Evolutionary conservation across 2,329 filamentous ascomycete species (phyloP), one percentile per base, ranked within the genome.

Genomic region (Pestalotiopsis sp.): DNA sequence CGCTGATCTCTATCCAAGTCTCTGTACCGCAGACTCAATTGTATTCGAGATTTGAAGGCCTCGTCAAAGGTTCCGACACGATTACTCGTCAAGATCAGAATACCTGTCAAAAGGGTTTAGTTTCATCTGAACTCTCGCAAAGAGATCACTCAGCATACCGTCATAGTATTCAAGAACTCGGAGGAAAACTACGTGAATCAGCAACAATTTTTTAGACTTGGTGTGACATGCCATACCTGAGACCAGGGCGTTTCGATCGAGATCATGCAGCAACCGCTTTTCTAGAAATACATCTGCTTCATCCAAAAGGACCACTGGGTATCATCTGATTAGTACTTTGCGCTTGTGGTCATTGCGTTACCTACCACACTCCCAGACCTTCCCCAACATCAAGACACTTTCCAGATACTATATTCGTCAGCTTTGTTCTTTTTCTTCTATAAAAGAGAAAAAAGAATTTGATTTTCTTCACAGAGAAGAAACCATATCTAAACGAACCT

Each of bases 251-350:
- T 82, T 83, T 3, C 80, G 73, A 67, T 75, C 73, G 17, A 82
- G 73, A 45, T 82, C 77, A 2, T 74, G 70, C 12, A 76, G 69
- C 1, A 75, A 75, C 31, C 81, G 71, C 31, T 77, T 72, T 62
- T 79, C 75, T 14, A 82, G 73, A 68, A 81, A 82, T 0, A 82
- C 77, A 67, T 82, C 81, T 2, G 80, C 80, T 68, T 82, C 81
- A 68, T 83, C 81, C 11, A 82, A 73, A 1, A 82, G 72, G 6
- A 82, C 69, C 77, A 78, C 38, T 76, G 23, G 3, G 23, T 23
- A 23, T 23, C 23, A 23, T 23, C 23, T 23, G 23, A 23, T 23
- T 23, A 23, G 23, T 23, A 23, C 3, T 23, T 23, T 23, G 23
- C 23, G 23, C 23, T 23, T 11, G 13, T 2, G 13, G 14, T 3